Base-by-base conservation (phyloP, 352 stramenopile species). In the Phytophthora sp. region DNA sequence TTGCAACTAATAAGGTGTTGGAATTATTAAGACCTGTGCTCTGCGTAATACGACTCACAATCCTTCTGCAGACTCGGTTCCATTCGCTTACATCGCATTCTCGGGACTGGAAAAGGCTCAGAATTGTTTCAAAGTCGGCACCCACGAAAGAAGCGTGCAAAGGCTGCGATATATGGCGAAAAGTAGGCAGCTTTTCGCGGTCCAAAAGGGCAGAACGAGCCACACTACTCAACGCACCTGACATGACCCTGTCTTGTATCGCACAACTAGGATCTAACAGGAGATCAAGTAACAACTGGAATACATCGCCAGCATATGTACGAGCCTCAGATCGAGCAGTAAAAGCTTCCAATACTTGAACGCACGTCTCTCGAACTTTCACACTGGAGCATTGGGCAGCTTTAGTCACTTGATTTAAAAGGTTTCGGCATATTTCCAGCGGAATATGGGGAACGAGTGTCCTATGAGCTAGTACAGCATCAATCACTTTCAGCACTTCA, bases 121-220 rank as follows among this genome's bases (percentile, higher is more conserved):
- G 56, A 52, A 89, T 71, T 44, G 42, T 69, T 51, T 83, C 74
- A 66, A 89, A 88, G 57, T 86, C 80, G 8, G 68, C 45, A 15
- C 45, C 52, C 24, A 65, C 59, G 39, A 89, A 89, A n/a, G 71
- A 68, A 54, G 55, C 23, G 18, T 72, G 50, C 30, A 79, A 42
- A 29, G 49, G 1, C 26, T 64, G 67, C 11, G 29, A 53, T 56
- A 29, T 21, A 15, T 68, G 29, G 13, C n/a, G 38, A 46, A 36
- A 33, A 2, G 20, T n/a, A 35, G 11, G 16, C 49, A 42, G 6
- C 44, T 59, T 61, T 20, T 52, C 36, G 27, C 60, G 58, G 45
- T 21, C 21, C 9, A 77, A 24, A 45, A 80, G 69, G 36, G 62
- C 65, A 52, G 18, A 50, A 24, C 33, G 30, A 53, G 63, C 57